Base-by-base conservation (phyloP, 768 basidiomycete species). In the Boletus subparvulus region DNA sequence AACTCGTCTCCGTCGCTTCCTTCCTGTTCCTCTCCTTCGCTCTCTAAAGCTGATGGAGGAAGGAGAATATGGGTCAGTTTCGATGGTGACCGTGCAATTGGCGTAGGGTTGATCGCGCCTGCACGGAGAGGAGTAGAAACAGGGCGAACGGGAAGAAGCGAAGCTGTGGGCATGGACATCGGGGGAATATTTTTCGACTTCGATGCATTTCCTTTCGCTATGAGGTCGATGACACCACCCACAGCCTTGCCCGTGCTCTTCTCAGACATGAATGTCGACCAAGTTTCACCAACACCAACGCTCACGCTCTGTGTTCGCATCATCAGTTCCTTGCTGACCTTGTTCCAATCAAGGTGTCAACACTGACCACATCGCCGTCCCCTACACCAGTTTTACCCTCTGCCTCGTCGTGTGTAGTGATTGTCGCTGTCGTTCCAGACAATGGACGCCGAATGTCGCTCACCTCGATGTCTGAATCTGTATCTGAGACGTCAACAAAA, bases 401-500 rank as follows among this genome's bases (percentile, higher is more conserved):
- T 17, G 19, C 16, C 30, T 37, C n/a, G 6, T 32, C 35, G 5
- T 32, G 21, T 11, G 24, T 16, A 36, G 24, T 6, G 1, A 45
- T 14, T 6, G 32, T 30, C 36, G n/a, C 13, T 13, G 45, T 35
- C 12, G 36, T 43, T 10, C 50, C 42, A 24, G 47, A 30, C 9
- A 33, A 11, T 3, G 48, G 37, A 6, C 19, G 30, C 45, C 51
- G 59, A 40, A 61, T 12, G 14, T 61, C 51, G 54, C 54, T 69
- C 36, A 57, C 56, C 32, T 58, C 63, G 2, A 68, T 43, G 6
- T 61, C 68, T 26, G 63, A 59, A 32, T 65, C 65, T 11, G 62
- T 9, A 37, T 69, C 69, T 13, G 66, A 69, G 19, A 70, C 61
- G 17, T 66, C 52, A 28, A 69, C 59, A 16, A 65, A 69, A 28